These are phyloP conservation scores for Amauroascus verrucosus DNA, from an alignment of 2,329 filamentous ascomycete genomes.

Conservation along the genomic window DNA sequence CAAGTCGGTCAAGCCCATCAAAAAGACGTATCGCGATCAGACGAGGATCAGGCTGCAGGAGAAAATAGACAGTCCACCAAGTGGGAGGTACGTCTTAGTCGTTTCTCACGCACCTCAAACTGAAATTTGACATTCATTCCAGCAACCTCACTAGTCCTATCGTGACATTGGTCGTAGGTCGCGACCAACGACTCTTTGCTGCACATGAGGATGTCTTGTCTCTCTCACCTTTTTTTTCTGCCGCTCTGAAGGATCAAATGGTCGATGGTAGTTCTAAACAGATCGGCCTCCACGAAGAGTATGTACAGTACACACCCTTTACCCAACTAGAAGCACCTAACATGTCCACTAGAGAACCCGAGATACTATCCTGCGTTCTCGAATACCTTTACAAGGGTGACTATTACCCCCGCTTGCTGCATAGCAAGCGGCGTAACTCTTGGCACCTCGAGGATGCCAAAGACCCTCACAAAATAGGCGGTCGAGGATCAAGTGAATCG, in stretches of 20 bases:
- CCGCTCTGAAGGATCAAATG: constrained; percentile 60
- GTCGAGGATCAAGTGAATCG: constrained; percentile 57
- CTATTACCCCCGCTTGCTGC: constrained; percentile 82
- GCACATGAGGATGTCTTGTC: constrained; percentile 87
- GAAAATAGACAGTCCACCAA: constrained; percentile 55
- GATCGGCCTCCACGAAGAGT: constrained; percentile 63
- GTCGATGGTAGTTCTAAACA: constrained; percentile 60
- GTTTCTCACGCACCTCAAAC: not conserved
- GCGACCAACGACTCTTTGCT: constrained; percentile 80
- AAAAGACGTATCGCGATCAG: constrained; percentile 67
- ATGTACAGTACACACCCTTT: constrained; percentile 17
- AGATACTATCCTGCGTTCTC: constrained; percentile 85
- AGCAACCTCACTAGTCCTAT: constrained; percentile 58
- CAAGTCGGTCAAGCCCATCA: constrained; percentile 70
- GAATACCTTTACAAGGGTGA: constrained; percentile 97
- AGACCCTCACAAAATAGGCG: constrained; percentile 46
- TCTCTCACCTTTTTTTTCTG: constrained; percentile 73
- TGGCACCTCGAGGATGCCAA: constrained; percentile 75
- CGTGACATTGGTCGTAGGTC: constrained; percentile 74
- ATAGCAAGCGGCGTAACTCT: constrained; percentile 74
- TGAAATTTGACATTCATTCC: constrained; percentile 16
- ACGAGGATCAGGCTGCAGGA: constrained; percentile 80
- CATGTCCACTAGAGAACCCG: constrained; percentile 62
- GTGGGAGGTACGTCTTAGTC: constrained; percentile 38
- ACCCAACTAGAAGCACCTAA: constrained; percentile 1